Evolutionary conservation across 805 yeast genomes (phyloP), one percentile per base, ranked within the genome.

Genomic region (Suhomyces canberraensis): DNA sequence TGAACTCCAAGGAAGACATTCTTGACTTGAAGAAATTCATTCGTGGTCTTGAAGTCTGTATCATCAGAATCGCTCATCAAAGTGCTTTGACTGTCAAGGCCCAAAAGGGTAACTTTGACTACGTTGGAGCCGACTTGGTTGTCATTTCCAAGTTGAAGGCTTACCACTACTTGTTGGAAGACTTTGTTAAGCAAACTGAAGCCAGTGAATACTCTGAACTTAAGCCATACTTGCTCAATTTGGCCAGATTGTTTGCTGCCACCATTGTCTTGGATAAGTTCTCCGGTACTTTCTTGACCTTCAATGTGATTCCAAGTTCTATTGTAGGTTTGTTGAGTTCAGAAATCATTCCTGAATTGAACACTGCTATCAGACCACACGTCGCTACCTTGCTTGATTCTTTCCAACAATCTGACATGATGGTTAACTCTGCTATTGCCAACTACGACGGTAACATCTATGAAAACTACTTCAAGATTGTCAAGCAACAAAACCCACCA

Each of bases 241-340:
- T 89, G 40, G 79, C 82, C 32, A 74, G 68, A 45, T 61, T 84
- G 40, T 86, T 81, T 58, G 82, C 86, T 0, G 50, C 52, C 14
- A 55, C 81, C 26, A 71, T 78, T 53, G 73, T 87, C 48, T 55
- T 66, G 48, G 91, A 87, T 50, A 72, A 73, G 37, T 84, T 78
- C 61, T 75, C 86, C 13, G 82, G 89, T 40, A 68, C 74, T 28
- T 89, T 89, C 64, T 67, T 86, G 57, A 83, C 81, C 46, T 75
- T 73, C 52, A 73, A 74, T 20, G 71, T 81, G 34, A 64, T 83
- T 24, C 61, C 76, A 8, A 64, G 83, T 8, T 66, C 66, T 8
- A 61, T 69, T 37, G 68, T 76, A 37, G 71, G 71, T 29, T 56
- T 55, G 33, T 55, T 79, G 44, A 63, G 83, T 45, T 59, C 66